Conservation (phyloP, 139 green algal genomes). For the Tetradesmus lagerheimii region DNA sequence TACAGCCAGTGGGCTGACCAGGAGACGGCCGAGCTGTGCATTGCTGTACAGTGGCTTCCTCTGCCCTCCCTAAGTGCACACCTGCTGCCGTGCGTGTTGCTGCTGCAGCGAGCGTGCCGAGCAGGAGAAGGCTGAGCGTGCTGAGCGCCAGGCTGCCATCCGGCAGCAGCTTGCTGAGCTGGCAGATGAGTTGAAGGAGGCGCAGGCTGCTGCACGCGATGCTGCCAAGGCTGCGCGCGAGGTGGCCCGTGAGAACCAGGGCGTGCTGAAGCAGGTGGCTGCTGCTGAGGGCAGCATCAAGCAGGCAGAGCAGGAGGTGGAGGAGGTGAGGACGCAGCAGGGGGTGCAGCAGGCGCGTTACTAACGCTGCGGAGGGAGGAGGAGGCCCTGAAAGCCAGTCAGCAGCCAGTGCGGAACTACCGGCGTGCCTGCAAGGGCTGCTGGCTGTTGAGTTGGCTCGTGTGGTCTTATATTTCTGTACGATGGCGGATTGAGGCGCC, state of each 20-base stretch:
- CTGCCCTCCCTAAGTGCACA: background rate
- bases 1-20: background rate
- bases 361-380: too few relatives aligned
- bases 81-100: background rate
- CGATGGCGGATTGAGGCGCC: too few relatives aligned
- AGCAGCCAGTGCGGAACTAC: too few relatives aligned
- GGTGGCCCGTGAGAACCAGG: slow-evolving; percentile 25
- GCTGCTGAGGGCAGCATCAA: slow-evolving; percentile 10
- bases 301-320: slow-evolving; percentile 38
- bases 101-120: slow-evolving; percentile 37
- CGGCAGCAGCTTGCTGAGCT: slow-evolving; percentile 46
- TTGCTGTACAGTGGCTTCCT: background rate
- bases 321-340: background rate
- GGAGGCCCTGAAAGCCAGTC: too few relatives aligned
- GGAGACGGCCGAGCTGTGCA: too few relatives aligned
- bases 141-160: slow-evolving; percentile 18
- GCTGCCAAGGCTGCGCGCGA: slow-evolving; percentile 31
- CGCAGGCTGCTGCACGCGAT: slow-evolving; percentile 28
- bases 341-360: too few relatives aligned
- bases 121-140: slow-evolving; percentile 47
- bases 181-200: slow-evolving; percentile 39
- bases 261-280: slow-evolving; percentile 41
- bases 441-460: too few relatives aligned
- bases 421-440: too few relatives aligned
- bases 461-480: too few relatives aligned